Conservation (phyloP, 768 basidiomycete species). For the Leucogyrophana mollusca region DNA sequence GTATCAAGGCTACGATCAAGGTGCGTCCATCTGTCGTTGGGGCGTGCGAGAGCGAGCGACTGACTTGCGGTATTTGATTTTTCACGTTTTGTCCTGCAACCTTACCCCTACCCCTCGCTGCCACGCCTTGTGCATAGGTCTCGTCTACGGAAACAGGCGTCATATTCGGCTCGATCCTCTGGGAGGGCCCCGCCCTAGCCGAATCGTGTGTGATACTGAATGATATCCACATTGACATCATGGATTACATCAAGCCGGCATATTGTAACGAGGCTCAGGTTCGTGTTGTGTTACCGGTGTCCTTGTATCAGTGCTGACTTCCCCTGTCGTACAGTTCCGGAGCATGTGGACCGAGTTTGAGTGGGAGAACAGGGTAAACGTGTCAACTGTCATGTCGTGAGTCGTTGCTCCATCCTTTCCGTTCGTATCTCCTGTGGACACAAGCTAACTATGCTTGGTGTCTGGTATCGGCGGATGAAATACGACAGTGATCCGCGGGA, state of each 20-base stretch:
- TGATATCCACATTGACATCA: conserved; percentile 98
- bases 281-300: conserved; percentile 13
- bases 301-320: background rate
- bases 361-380: conserved; percentile 99
- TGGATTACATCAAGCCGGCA: conserved; percentile 97
- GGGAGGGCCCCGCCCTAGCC: conserved; percentile 86
- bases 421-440: background rate
- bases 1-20: conserved; percentile 98
- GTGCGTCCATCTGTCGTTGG: conserved; percentile 28
- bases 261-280: conserved; percentile 95
- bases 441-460: no score
- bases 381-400: conserved; percentile 78
- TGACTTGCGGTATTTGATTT: background rate
- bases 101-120: no score
- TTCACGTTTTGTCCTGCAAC: no score
- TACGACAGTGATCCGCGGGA: conserved; percentile 83
- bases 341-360: conserved; percentile 99
- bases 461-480: no score
- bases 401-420: conserved; percentile 32
- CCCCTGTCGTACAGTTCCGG: conserved; percentile 68
- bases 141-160: conserved; percentile 98
- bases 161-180: conserved; percentile 96
- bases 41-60: background rate
- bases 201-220: conserved; percentile 93
- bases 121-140: conserved; percentile 37